phyloP scores from a whole-genome alignment of 1,139 yeast species.

The Meyerozyma athensensis region DNA sequence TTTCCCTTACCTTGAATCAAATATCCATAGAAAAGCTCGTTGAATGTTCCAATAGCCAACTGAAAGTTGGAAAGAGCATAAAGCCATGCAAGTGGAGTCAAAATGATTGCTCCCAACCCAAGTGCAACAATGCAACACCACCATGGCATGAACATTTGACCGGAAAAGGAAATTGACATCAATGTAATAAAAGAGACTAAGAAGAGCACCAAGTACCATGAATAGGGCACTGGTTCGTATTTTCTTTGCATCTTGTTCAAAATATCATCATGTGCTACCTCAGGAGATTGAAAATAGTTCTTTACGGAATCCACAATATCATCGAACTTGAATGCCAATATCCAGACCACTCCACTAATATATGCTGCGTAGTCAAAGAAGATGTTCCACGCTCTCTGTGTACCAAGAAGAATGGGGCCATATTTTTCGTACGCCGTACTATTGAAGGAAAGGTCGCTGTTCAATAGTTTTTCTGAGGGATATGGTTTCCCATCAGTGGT shows the following conservation, averaged over 20 bases:
- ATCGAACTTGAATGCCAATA: slow-evolving; percentile 16
- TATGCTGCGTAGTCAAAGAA: slow-evolving; percentile 21
- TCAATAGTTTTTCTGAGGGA: slow-evolving; percentile 31
- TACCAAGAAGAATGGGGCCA: slow-evolving; percentile 31
- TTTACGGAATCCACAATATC: slow-evolving; percentile 7
- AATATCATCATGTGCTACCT: slow-evolving; percentile 24
- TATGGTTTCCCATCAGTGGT: slow-evolving; percentile 26
- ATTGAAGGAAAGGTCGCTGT: slow-evolving; percentile 29
- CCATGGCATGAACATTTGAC: slow-evolving; percentile 46
- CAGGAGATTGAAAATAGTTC: slow-evolving; percentile 5
- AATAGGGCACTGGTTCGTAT: slow-evolving; percentile 36
- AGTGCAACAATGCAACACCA: slow-evolving; percentile 44
- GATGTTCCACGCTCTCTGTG: slow-evolving; percentile 21
- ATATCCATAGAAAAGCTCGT: slow-evolving; percentile 45
- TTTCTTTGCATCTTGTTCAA: slow-evolving; percentile 34
- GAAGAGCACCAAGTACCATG: slow-evolving; percentile 38
- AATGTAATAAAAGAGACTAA: slow-evolving; percentile 28
- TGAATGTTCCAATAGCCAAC: slow-evolving; percentile 47
- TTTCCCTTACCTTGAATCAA: slow-evolving; percentile 29
- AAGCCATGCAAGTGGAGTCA: slow-evolving; percentile 46
- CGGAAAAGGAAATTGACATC: slow-evolving; percentile 28
- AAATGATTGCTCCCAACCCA: slow-evolving; percentile 38
- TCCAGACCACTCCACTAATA: slow-evolving; percentile 19
- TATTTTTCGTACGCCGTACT: slow-evolving; percentile 32
- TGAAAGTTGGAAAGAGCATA: slow-evolving; percentile 50